These are phyloP conservation scores for Capsicum baccatum DNA, from an alignment of 257 asterid species.

Conservation along the genomic window DNA sequence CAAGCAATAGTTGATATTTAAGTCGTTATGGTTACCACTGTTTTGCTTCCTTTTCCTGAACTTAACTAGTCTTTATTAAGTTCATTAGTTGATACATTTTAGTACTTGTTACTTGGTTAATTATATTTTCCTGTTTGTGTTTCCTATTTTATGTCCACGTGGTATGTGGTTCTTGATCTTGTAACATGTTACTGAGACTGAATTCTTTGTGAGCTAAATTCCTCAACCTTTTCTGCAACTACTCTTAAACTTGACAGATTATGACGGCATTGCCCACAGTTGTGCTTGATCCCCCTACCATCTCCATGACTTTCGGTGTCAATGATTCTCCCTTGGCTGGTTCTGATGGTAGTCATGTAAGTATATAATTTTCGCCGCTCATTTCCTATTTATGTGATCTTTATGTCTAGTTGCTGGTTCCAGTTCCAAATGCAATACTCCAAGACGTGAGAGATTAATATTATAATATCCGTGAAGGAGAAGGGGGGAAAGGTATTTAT, in stretches of 20 bases:
- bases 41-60: neutral
- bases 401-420: constrained; percentile 17
- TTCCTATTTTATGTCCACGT: neutral
- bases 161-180: constrained; percentile 18
- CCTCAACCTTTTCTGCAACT: neutral
- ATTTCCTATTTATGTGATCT: constrained; percentile 11
- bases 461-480: neutral
- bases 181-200: neutral
- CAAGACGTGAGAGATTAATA: neutral
- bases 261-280: constrained; percentile 84
- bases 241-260: constrained; percentile 55
- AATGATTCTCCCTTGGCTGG: constrained; percentile 99
- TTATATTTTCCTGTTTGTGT: neutral
- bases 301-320: constrained; percentile 97
- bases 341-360: constrained; percentile 91
- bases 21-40: constrained; percentile 7
- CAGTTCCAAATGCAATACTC: neutral
- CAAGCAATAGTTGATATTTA: neutral
- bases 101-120: neutral
- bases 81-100: neutral
- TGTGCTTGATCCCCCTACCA: constrained; percentile 98
- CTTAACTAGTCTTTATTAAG: neutral
- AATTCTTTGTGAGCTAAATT: constrained; percentile 10
- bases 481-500: neutral
- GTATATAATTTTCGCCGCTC: constrained; percentile 31